Conservation (phyloP, 2,329 filamentous ascomycete species). For the Neopestalotiopsis sp. region DNA sequence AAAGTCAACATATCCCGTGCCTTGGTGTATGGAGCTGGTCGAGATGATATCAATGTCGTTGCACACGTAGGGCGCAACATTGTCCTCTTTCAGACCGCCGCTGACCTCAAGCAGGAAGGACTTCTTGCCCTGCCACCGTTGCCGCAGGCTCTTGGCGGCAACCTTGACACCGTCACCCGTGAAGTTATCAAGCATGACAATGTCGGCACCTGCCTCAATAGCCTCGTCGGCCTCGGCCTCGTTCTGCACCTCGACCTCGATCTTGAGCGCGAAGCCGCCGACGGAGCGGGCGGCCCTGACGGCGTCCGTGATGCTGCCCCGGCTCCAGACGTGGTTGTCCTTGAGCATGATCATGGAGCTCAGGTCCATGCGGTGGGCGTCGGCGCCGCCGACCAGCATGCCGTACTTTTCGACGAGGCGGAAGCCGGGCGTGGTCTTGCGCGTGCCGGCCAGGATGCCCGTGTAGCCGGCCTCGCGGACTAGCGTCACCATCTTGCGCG, state of each 20-base stretch:
- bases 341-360: slow-evolving; percentile 98
- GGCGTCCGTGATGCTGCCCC: slow-evolving; percentile 83
- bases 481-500: slow-evolving; percentile 57
- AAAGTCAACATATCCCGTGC: slow-evolving; percentile 92
- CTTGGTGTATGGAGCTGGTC: slow-evolving; percentile 96
- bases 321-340: slow-evolving; percentile 97
- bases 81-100: slow-evolving; percentile 84
- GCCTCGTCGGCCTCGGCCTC: slow-evolving; percentile 91
- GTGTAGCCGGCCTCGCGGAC: slow-evolving; percentile 73
- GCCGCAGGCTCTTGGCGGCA: slow-evolving; percentile 77
- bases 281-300: slow-evolving; percentile 83
- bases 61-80: slow-evolving; percentile 82
- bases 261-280: slow-evolving; percentile 89
- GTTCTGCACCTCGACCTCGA: slow-evolving; percentile 94
- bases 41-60: slow-evolving; percentile 94
- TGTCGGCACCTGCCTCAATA: slow-evolving; percentile 87
- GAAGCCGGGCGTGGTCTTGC: slow-evolving; percentile 97
- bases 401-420: slow-evolving; percentile 97
- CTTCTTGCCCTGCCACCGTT: slow-evolving; percentile 76
- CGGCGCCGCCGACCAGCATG: slow-evolving; percentile 92
- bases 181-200: slow-evolving; percentile 98
- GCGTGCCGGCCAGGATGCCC: slow-evolving; percentile 88
- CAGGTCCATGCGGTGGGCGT: slow-evolving; percentile 90
- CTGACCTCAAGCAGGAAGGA: slow-evolving; percentile 90
- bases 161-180: slow-evolving; percentile 76